Evolutionary conservation across 768 basidiomycete species (phyloP).

Genomic region (Lanmaoa rubissima): DNA sequence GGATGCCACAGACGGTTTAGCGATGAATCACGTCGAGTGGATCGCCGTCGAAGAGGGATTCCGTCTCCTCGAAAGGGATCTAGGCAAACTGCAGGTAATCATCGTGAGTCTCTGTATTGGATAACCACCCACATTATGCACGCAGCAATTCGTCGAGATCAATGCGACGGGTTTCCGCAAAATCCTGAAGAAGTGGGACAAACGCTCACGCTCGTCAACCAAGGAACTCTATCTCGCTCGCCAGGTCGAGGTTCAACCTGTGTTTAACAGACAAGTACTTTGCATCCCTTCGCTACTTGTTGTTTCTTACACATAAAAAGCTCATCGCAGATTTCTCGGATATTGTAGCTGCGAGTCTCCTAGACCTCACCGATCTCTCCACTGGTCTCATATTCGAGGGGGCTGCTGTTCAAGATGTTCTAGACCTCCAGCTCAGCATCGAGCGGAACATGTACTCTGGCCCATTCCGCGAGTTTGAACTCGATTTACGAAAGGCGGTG

Average conservation of each 20-base stretch:
- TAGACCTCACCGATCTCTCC: conserved; percentile 75
- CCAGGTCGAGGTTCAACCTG: conserved; percentile 98
- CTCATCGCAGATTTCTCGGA: conserved; percentile 95
- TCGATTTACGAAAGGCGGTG: conserved; percentile 78
- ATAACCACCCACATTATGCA: conserved; percentile 16
- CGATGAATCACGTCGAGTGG: conserved; percentile 79
- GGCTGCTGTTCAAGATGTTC: conserved; percentile 69
- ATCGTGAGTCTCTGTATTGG: conserved; percentile 7
- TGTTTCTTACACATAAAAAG: conserved; percentile 37
- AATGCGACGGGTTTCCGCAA: conserved; percentile 97
- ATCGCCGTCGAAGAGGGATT: conserved; percentile 96
- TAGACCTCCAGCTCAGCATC: conserved; percentile 66
- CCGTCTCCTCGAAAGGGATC: conserved; percentile 87
- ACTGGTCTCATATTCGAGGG: conserved; percentile 78
- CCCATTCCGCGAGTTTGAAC: conserved; percentile 86
- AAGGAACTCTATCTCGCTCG: conserved; percentile 95
- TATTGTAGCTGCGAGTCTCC: conserved; percentile 79
- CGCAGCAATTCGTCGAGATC: conserved; percentile 93
- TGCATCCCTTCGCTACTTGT: neutral
- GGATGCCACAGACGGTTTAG: conserved; percentile 59
- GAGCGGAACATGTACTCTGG: conserved; percentile 63
- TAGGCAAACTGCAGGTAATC: conserved; percentile 88
- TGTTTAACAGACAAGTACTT: conserved; percentile 89
- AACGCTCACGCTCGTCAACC: conserved; percentile 90
- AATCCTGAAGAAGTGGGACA: conserved; percentile 98